Conservation (phyloP, 2,329 filamentous ascomycete species). For the Dissoconium aciculare region DNA sequence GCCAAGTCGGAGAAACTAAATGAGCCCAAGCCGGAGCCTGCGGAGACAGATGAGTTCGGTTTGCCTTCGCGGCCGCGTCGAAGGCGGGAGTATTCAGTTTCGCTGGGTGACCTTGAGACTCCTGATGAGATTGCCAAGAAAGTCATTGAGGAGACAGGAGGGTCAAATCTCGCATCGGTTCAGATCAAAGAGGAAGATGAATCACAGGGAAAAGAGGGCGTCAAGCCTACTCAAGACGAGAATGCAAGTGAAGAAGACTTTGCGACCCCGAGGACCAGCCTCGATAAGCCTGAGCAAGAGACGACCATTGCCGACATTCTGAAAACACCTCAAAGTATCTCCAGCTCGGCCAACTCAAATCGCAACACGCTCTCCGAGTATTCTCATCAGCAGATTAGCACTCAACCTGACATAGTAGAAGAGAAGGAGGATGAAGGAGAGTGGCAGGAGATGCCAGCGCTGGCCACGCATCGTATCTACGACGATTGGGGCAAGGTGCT, state of each 20-base stretch:
- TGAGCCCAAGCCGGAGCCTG: conserved; percentile 14
- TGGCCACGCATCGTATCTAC: conserved; percentile 86
- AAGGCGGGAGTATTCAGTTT: conserved; percentile 15
- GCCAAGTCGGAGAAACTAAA: conserved; percentile 8
- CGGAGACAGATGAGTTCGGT: conserved; percentile 25
- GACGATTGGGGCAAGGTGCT: conserved; percentile 83
- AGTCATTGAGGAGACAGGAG: conserved; percentile 12
- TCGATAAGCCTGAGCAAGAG: conserved; percentile 4
- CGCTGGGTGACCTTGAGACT: conserved; percentile 14
- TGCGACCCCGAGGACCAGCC: conserved; percentile 5
- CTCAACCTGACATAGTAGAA: conserved; percentile 26
- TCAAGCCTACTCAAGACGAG: conserved; percentile 1
- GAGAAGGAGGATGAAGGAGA: conserved; percentile 46
- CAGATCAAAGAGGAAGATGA: conserved; percentile 4
- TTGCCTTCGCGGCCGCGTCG: conserved; percentile 21
- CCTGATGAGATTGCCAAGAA: conserved; percentile 12
- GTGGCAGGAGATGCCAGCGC: conserved; percentile 92
- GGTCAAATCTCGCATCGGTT: too few relatives aligned
- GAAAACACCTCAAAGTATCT: conserved; percentile 4
- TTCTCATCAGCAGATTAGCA: conserved; percentile 69
- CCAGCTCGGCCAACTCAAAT: conserved; percentile 5
- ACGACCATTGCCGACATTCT: conserved; percentile 3
- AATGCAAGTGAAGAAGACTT: conserved; percentile 4
- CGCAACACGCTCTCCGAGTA: conserved; percentile 54
- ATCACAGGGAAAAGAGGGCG: conserved; percentile 1